A percentile compares a stretch with the other conserved stretches of the same genome.
Evolutionary conservation across 441 rosid species (phyloP).

Genomic region (Populus tomentosa): DNA sequence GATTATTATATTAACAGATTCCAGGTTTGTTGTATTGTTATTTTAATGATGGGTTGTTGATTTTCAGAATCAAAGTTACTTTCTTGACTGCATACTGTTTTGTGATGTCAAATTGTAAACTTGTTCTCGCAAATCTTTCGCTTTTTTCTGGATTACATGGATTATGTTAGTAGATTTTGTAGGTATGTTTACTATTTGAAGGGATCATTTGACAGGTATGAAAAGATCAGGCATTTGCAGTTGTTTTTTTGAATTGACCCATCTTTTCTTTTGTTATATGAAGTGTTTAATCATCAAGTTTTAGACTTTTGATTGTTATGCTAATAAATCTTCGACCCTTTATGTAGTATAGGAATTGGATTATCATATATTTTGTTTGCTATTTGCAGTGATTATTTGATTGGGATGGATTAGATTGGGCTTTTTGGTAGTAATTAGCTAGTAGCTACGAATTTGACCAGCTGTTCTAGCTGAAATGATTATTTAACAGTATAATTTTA

Average conservation of each 20-base stretch:
- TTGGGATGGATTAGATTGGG: neutral
- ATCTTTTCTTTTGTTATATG: no score
- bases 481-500: neutral
- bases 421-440: neutral
- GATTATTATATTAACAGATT: slow-evolving; percentile 68
- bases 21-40: slow-evolving; percentile 35
- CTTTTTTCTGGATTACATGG: neutral
- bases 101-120: neutral
- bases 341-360: neutral
- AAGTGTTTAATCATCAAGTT: neutral
- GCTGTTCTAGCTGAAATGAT: no score
- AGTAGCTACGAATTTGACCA: neutral
- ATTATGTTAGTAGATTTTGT: no score
- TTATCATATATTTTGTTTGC: neutral
- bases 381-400: neutral
- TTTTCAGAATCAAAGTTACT: neutral
- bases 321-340: no score
- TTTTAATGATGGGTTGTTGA: no score
- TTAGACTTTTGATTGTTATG: no score
- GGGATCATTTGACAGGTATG: neutral
- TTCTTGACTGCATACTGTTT: neutral
- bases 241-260: neutral
- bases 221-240: neutral
- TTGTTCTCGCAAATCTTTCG: no score
- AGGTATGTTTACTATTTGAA: neutral